Base-by-base conservation (phyloP, 805 yeast genomes). In the Wickerhamiella kurtzmanii region DNA sequence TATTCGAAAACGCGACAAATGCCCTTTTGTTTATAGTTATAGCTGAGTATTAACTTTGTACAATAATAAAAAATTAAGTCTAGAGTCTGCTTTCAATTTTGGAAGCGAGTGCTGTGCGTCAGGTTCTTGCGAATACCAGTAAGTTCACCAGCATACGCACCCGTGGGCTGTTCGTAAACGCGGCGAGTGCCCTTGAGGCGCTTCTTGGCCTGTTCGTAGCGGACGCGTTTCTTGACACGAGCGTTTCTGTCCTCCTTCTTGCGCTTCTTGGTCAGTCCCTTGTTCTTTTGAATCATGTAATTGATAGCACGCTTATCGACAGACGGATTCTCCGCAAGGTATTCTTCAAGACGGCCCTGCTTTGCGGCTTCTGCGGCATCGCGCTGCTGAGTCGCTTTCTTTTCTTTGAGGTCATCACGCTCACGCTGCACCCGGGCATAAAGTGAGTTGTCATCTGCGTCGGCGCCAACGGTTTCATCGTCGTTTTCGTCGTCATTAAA, bases 191-290 rank as follows among this genome's bases (percentile, higher is more conserved):
- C 82, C 61, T 80, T 79, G 65, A 92, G 80, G 65, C 86, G 86
- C 85, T 86, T 89, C 70, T 86, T 79, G 22, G 98, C 98, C 63
- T 76, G 74, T 53, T 86, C 97, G 70, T 83, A 92, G 77, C 85
- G 85, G 79, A 80, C 84, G 74, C 98, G 82, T 94, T 89, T 92
- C 75, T 92, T 92, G 59, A 92, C 97, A 69, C 98, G 81, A 39
- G 97, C 77, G 64, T 92, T 92, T 67, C 96, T 77, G 71, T 83
- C 79, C 54, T 85, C 96, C 74, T 92, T 92, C 72, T 84, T 82
- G 63, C 95, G 76, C 64, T 80, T 82, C 17, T 94, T 89, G 1
- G 96, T 88, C 53, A 92, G 77, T 60, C 98, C 98, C 70, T 85
- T 88, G 70, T 92, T 92, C 75, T 89, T 92, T 68, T 85, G 73